phyloP scores from a whole-genome alignment of 2,329 filamentous ascomycete species.

The Nemania sp. region DNA sequence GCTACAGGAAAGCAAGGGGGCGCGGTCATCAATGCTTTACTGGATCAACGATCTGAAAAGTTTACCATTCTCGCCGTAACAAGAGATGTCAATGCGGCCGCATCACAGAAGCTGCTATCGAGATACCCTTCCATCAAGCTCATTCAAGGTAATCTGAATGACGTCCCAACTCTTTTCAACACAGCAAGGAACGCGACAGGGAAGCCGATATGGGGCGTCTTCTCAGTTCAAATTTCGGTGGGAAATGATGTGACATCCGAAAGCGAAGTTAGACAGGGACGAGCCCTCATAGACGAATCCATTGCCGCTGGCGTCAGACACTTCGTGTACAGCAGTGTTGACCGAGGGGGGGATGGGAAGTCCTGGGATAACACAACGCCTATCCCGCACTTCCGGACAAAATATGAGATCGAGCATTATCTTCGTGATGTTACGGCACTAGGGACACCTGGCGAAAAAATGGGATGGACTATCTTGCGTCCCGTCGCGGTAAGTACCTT shows the following conservation, averaged over 20 bases:
- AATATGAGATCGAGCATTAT: conserved; percentile 64
- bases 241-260: conserved; percentile 43
- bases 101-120: conserved; percentile 51
- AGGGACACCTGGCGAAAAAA: conserved; percentile 41
- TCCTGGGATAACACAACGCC: conserved; percentile 56
- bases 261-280: conserved; percentile 55
- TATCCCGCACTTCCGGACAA: conserved; percentile 65
- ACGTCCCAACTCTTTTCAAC: conserved; percentile 53
- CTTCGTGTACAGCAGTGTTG: conserved; percentile 67
- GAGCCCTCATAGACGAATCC: conserved; percentile 59
- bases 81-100: conserved; percentile 51
- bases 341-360: conserved; percentile 59
- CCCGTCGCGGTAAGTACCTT: conserved; percentile 49
- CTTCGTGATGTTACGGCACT: conserved; percentile 50
- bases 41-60: conserved; percentile 31
- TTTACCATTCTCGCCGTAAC: conserved; percentile 60
- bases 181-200: conserved; percentile 28
- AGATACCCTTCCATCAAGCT: conserved; percentile 45
- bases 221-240: conserved; percentile 53
- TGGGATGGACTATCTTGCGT: conserved; percentile 65
- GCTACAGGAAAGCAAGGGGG: conserved; percentile 54
- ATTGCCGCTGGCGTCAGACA: conserved; percentile 58
- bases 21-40: conserved; percentile 47
- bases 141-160: conserved; percentile 57
- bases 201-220: conserved; percentile 60